Conservation (phyloP, 1,139 yeast genomes). For the Kodamaea derodonti region DNA sequence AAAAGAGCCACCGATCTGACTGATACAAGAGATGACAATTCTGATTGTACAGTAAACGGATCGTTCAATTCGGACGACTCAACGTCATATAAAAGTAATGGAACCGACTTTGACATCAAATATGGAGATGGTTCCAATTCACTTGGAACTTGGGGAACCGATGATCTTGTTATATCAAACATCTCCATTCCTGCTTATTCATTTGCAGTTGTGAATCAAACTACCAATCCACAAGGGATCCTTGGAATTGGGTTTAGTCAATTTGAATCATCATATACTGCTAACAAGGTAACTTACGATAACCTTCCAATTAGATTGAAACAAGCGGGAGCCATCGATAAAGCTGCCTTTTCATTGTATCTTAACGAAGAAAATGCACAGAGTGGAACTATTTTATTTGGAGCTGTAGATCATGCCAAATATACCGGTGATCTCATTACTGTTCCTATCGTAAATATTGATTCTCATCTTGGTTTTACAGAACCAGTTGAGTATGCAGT, state of each 20-base stretch:
- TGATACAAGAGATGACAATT: background rate
- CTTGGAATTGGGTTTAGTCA: constrained; percentile 17
- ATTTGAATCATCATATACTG: constrained; percentile 10
- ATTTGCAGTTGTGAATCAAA: background rate
- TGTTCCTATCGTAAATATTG: constrained; percentile 4
- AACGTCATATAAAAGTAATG: constrained; percentile 27
- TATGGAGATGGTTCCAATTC: background rate
- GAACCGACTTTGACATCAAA: constrained; percentile 20
- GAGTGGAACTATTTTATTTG: constrained; percentile 17
- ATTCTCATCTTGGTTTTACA: constrained; percentile 13
- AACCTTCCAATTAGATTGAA: constrained; percentile 21
- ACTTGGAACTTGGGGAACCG: background rate
- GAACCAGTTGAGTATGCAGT: constrained; percentile 27
- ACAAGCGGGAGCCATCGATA: constrained; percentile 16
- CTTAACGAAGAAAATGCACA: constrained; percentile 17
- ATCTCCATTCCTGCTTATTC: background rate
- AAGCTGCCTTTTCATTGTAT: constrained; percentile 15
- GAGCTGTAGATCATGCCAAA: constrained; percentile 18
- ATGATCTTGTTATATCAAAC: background rate
- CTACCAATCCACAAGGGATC: constrained; percentile 4
- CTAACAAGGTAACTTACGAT: constrained; percentile 10
- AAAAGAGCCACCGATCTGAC: background rate
- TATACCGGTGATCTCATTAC: constrained; percentile 13
- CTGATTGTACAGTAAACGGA: constrained; percentile 35
- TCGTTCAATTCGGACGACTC: constrained; percentile 35